Conservation (phyloP, 257 asterid species). For the Coffea eugenioides region DNA sequence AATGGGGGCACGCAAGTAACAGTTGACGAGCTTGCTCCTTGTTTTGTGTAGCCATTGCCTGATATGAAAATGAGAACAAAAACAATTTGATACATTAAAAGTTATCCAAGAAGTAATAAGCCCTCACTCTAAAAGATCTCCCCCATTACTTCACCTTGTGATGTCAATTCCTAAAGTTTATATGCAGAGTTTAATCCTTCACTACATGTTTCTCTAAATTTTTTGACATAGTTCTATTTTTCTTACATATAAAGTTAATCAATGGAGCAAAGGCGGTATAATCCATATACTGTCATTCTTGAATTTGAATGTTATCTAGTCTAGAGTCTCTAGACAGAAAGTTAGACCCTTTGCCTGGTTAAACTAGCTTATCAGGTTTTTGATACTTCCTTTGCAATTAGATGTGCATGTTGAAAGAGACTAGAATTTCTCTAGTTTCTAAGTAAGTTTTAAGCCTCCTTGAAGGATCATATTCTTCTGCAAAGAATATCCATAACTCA, state of each 20-base stretch:
- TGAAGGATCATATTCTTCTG: neutral
- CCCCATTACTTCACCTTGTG: neutral
- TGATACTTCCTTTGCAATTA: neutral
- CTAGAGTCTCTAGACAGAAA: no score
- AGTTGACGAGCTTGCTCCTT: conserved; percentile 78
- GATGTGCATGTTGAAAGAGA: neutral
- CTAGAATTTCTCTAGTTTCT: neutral
- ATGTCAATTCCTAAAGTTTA: neutral
- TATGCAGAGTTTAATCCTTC: neutral
- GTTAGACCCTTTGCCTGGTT: neutral
- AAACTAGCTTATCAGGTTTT: neutral
- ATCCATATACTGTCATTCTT: neutral
- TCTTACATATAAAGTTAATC: neutral
- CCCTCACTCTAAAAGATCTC: no score
- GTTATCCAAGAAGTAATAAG: neutral
- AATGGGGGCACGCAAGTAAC: conserved; percentile 61
- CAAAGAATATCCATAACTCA: neutral
- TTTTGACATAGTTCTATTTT: neutral
- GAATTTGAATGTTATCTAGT: neutral
- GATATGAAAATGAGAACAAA: conserved; percentile 21
- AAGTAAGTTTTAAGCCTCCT: neutral
- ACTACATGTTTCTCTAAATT: neutral
- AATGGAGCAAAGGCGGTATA: neutral
- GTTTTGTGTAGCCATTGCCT: conserved; percentile 79
- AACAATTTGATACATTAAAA: conserved; percentile 18